Evolutionary conservation across 257 asterid species (phyloP).

Genomic region (Thymus quinquecostatus): DNA sequence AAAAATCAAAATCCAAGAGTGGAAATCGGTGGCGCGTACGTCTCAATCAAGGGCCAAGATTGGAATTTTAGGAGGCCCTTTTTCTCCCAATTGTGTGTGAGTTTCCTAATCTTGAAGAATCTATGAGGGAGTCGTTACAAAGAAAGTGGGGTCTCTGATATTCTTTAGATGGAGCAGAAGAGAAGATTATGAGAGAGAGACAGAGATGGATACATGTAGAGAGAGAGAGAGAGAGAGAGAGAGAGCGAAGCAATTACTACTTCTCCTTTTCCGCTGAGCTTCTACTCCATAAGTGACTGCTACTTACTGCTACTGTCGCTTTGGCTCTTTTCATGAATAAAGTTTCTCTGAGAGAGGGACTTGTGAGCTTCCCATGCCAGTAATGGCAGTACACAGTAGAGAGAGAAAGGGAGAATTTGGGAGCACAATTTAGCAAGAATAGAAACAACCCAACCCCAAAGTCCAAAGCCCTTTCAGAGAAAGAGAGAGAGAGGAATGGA

Average conservation of each 20-base stretch:
- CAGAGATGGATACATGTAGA: neutral
- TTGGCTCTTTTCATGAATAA: slow-evolving; percentile 41
- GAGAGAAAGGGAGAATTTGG: slow-evolving; percentile 18
- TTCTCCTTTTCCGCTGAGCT: slow-evolving; percentile 27
- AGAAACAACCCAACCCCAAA: neutral
- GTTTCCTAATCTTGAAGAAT: slow-evolving; percentile 32
- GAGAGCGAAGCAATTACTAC: neutral
- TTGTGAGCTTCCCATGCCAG: slow-evolving; percentile 39
- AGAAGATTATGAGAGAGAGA: slow-evolving; percentile 35
- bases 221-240: neutral
- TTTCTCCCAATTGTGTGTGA: no score
- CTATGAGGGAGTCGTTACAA: slow-evolving; percentile 20
- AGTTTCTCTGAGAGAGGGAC: slow-evolving; percentile 36
- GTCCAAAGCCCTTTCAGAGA: neutral
- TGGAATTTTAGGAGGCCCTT: neutral
- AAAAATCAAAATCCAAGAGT: no score
- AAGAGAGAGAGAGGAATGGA: slow-evolving; percentile 12
- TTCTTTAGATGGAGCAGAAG: slow-evolving; percentile 44
- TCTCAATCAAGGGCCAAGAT: slow-evolving; percentile 27
- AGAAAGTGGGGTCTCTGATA: slow-evolving; percentile 58
- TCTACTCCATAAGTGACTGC: slow-evolving; percentile 33
- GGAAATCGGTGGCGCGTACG: slow-evolving; percentile 22
- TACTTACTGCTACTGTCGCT: slow-evolving; percentile 35
- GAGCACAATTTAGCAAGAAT: neutral
- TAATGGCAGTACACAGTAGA: slow-evolving; percentile 26